Conservation (phyloP, 345 rosid genomes). For the Syzygium aqueum region DNA sequence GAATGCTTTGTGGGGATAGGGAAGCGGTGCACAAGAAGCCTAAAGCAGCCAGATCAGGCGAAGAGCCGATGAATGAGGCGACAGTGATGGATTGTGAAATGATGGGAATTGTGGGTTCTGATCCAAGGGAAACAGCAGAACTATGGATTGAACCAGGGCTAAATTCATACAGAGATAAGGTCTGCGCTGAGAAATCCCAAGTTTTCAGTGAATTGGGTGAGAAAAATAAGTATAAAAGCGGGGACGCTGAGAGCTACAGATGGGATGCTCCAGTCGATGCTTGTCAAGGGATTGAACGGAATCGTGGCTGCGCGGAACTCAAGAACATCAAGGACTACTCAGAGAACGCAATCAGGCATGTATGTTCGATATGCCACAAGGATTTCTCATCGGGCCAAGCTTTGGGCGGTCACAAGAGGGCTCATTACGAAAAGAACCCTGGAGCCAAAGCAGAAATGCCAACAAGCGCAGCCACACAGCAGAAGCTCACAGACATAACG, state of each 20-base stretch:
- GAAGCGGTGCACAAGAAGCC: background rate
- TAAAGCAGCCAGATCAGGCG: background rate
- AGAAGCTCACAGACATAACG: background rate
- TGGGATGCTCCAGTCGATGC: background rate
- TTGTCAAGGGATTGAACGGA: background rate
- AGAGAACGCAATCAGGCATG: background rate
- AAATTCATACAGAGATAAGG: background rate
- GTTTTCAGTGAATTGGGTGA: background rate
- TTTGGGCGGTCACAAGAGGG: conserved; percentile 43
- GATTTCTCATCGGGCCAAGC: conserved; percentile 13
- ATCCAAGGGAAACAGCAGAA: background rate
- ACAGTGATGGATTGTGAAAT: background rate
- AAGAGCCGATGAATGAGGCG: background rate
- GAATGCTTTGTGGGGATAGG: background rate
- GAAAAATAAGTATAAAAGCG: background rate
- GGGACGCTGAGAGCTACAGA: background rate
- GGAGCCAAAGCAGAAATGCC: background rate
- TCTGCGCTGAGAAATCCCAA: background rate
- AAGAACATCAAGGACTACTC: background rate
- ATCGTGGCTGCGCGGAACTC: background rate
- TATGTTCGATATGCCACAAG: conserved; percentile 2
- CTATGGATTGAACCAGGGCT: background rate
- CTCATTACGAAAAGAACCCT: background rate
- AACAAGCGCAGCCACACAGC: background rate
- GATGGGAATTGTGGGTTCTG: background rate